Base-by-base conservation (phyloP, 257 asterid genomes). In the Leptodermis oblonga region DNA sequence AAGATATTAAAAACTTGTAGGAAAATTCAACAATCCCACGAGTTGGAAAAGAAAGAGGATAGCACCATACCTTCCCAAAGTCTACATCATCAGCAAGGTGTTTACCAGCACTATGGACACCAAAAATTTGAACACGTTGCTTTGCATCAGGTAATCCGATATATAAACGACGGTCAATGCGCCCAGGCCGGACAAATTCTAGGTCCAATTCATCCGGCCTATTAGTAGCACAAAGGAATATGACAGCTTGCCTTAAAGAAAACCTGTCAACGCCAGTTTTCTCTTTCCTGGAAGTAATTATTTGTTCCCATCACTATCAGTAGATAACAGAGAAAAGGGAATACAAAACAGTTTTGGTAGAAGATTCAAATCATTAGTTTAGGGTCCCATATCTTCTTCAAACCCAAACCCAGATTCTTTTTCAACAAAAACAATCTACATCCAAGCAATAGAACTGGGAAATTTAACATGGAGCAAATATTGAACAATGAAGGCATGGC, bases 161-260 rank as follows among this genome's bases (percentile, higher is more conserved):
- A 79, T 83, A 87, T 74, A 91, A 92, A 73, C 96, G 96, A 49
- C 99, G 96, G 71, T 94, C 99, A 78, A 94, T 94, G 72, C 96
- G 89, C 67, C 99, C 99, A 26, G 92, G 83, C 34, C 88, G 91
- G 75, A 91, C 90, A 80, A 94, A 87, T 69, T 91, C 96, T 37
- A 77, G 72, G 86, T 90, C 96, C 83, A 94, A 66, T 80, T 86
- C 97, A 77, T 94, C 97, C 60, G 99, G 99, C 78, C 99, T 85
- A 82, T 94, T 94, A 72, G 99, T 94, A 73, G 99, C 99, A 80
- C 99, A 94, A 66, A 94, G 82, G 78, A 94, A 93, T 67, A 93
- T 91, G 70, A 91, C 86, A 73, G 97, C 96, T 80, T 94, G 96
- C 77, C 88, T 79, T 70, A 94, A 81, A 48, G 99, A 94, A 84